Percentiles rank a stretch among this genome's conserved stretches.
Conservation (phyloP, 2,329 filamentous ascomycete genomes). For the Trichophyton benhamiae region DNA sequence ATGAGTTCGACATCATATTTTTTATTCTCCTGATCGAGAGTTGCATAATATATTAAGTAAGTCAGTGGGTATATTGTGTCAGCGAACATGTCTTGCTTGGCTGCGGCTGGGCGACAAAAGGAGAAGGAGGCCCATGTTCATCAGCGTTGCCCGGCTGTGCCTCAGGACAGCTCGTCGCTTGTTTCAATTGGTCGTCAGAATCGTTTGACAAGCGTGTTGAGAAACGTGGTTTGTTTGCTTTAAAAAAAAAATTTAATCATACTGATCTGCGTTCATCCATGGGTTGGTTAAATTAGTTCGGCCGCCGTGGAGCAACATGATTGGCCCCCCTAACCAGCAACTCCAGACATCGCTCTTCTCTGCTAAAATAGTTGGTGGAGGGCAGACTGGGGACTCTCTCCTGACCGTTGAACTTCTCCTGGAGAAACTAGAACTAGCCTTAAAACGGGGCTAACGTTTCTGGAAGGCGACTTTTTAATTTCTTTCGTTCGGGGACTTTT, state of each 20-base stretch:
- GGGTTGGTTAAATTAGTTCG: too few relatives aligned
- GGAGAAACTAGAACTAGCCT: not conserved
- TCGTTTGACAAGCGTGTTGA: conserved; percentile 3
- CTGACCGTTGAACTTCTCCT: not conserved
- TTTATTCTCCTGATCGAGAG: not conserved
- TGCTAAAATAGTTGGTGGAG: too few relatives aligned
- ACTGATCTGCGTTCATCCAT: not conserved
- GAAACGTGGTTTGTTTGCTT: conserved; percentile 3
- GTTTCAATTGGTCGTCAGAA: not conserved
- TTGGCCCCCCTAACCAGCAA: not conserved
- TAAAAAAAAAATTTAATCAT: not conserved
- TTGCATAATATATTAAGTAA: too few relatives aligned
- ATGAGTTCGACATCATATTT: not conserved
- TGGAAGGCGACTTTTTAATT: not conserved
- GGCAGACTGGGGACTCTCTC: not conserved
- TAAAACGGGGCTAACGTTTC: not conserved
- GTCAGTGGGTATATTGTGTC: too few relatives aligned
- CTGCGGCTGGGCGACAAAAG: not conserved
- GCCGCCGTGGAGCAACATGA: not conserved
- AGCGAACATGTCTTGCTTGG: too few relatives aligned
- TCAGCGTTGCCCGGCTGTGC: not conserved
- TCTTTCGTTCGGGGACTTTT: not conserved
- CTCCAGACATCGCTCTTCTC: too few relatives aligned
- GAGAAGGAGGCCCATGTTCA: too few relatives aligned
- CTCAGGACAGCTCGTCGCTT: not conserved